These are phyloP conservation scores for Penicillium turbatum DNA, from an alignment of 495 filamentous ascomycete species.

Conservation along the genomic window DNA sequence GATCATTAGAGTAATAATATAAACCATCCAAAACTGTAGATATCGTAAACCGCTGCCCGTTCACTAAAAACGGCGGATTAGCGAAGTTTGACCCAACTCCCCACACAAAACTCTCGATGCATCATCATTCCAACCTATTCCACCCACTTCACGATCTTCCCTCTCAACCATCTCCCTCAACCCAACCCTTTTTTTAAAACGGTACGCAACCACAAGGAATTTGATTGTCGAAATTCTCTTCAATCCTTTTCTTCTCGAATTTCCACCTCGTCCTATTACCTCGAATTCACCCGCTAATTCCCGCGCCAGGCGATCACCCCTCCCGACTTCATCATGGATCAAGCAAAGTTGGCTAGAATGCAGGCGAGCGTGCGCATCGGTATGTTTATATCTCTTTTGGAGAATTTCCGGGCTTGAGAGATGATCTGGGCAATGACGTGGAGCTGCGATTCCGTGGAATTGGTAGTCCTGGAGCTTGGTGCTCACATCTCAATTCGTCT, in stretches of 20 bases:
- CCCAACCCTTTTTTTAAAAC: slow-evolving; percentile 3
- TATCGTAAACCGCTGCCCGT: slow-evolving; percentile 7
- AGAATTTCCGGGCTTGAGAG: neutral
- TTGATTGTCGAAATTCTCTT: neutral
- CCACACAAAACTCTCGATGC: slow-evolving; percentile 24
- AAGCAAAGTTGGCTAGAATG: slow-evolving; percentile 54
- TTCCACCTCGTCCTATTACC: neutral
- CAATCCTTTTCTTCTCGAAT: neutral
- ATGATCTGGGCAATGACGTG: neutral
- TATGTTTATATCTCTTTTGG: slow-evolving; percentile 30
- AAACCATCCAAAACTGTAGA: neutral
- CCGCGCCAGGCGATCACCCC: slow-evolving; percentile 23
- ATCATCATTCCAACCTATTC: slow-evolving; percentile 17
- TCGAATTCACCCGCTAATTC: slow-evolving; percentile 16
- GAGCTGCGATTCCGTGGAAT: slow-evolving; percentile 3
- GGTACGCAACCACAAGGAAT: slow-evolving; percentile 7
- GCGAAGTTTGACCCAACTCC: slow-evolving; percentile 24
- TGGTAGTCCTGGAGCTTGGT: neutral
- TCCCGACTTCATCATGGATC: slow-evolving; percentile 48
- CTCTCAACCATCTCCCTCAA: slow-evolving; percentile 9
- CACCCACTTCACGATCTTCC: slow-evolving; percentile 9
- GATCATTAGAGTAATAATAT: neutral
- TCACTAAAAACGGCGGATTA: slow-evolving; percentile 28
- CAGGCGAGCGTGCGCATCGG: slow-evolving; percentile 55
- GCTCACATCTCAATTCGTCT: neutral